phyloP scores from a whole-genome alignment of 805 yeast species.

The Kazachstania martiniae region DNA sequence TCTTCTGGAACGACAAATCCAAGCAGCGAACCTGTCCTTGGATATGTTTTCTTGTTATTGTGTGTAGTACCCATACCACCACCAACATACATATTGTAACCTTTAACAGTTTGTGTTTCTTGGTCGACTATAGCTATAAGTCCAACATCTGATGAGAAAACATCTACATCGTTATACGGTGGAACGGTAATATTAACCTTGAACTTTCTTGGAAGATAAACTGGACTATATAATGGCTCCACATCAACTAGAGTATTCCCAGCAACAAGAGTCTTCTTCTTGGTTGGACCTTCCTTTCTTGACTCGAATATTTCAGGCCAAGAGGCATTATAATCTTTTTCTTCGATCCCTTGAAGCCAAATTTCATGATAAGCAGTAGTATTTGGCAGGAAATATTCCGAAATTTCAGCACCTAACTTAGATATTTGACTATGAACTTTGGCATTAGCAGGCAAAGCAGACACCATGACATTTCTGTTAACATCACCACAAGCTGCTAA shows the following conservation, averaged over 20 bases:
- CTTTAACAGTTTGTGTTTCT: constrained; percentile 47
- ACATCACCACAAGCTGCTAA: constrained; percentile 98
- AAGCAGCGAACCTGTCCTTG: constrained; percentile 81
- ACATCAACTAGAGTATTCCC: constrained; percentile 73
- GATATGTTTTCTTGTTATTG: constrained; percentile 92
- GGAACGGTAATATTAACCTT: constrained; percentile 92
- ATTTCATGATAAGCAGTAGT: constrained; percentile 96
- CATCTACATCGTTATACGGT: constrained; percentile 94
- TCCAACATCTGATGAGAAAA: constrained; percentile 91
- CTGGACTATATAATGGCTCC: constrained; percentile 82
- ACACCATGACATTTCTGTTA: constrained; percentile 86
- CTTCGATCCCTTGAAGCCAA: constrained; percentile 85
- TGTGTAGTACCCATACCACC: constrained; percentile 99
- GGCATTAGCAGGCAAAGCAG: constrained; percentile 82
- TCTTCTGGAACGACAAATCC: constrained; percentile 66
- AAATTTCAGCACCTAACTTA: constrained; percentile 48
- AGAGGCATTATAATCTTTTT: constrained; percentile 49
- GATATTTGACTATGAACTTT: constrained; percentile 70
- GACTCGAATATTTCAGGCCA: constrained; percentile 53
- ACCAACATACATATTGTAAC: constrained; percentile 85
- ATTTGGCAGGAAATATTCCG: constrained; percentile 75
- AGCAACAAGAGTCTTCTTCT: constrained; percentile 73
- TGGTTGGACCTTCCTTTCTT: constrained; percentile 66
- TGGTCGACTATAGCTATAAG: constrained; percentile 74
- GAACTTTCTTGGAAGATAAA: constrained; percentile 90